Evolutionary conservation across 495 filamentous ascomycete species (phyloP), one percentile per base, ranked within the genome.

Genomic region (Penicillium cinerascens): DNA sequence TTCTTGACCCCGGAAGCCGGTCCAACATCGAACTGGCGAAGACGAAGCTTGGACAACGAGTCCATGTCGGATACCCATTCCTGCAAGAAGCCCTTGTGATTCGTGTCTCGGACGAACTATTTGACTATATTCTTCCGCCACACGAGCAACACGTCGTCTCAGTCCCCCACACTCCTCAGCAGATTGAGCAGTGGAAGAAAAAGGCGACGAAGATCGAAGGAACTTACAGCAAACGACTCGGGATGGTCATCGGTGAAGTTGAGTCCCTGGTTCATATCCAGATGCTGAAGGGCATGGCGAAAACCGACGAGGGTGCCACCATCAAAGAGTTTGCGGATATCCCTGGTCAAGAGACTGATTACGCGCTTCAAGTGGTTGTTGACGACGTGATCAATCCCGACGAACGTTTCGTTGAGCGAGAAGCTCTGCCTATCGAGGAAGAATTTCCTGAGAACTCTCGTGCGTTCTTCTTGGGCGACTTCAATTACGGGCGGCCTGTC

Each of bases 391-490:
- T 90, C 58, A 95, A 90, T 70, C 88, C 93, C 54, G 95, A 99
- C 63, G 85, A 87, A 59, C 86, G 95, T 23, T 97, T 97, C 70
- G 78, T 97, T 40, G 95, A 99, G 73, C 83, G 83, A 55, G 85
- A 81, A 29, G 91, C 95, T 18, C 55, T 93, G 8, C 86, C 91
- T 2, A 83, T 99, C 37, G 88, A 92, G 63, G 84, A 97, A 67
- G 95, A 99, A 55, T 97, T 97, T 62, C 92, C 95, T 0, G 67
- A 83, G 47, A 84, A 82, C 44, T 84, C 88, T 13, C 79, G 82
- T 37, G 91, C 87, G 1, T 97, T 99, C 75, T 99, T 96, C 75
- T 72, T 99, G n/a, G 95, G 95, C 38, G 95, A 97, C 3, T 92
- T 85, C 72, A 89, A 89, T 61, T 97, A 95, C 60, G 95, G 95